Conservation (phyloP, 2,329 filamentous ascomycete genomes). For the Albifimbria verrucaria region DNA sequence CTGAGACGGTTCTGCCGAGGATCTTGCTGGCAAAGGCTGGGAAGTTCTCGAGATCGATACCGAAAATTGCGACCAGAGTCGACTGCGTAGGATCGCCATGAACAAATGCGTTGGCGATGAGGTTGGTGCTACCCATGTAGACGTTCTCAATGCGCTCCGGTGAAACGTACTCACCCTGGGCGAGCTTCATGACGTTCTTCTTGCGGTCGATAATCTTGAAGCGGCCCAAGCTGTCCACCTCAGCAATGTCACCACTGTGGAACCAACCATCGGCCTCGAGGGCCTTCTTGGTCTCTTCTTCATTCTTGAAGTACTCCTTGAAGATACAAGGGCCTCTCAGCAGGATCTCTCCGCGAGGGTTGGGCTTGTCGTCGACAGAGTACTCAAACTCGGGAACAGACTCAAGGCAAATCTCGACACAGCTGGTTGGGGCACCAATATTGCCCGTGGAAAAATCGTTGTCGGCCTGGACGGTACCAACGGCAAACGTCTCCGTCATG, state of each 20-base stretch:
- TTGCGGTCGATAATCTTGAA: slow-evolving; percentile 93
- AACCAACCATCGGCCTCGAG: slow-evolving; percentile 94
- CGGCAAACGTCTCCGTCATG: slow-evolving; percentile 88
- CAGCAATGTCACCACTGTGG: slow-evolving; percentile 88
- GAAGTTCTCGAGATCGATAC: slow-evolving; percentile 81
- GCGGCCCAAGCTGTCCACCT: slow-evolving; percentile 79
- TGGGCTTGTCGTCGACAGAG: slow-evolving; percentile 78
- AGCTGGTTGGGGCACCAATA: slow-evolving; percentile 69
- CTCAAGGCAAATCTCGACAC: slow-evolving; percentile 72
- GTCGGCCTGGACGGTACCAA: slow-evolving; percentile 64
- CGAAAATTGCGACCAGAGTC: slow-evolving; percentile 81
- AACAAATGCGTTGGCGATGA: slow-evolving; percentile 79
- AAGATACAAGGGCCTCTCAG: slow-evolving; percentile 80
- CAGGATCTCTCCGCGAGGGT: slow-evolving; percentile 86
- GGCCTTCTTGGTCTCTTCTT: slow-evolving; percentile 78
- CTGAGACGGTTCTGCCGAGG: slow-evolving; percentile 62
- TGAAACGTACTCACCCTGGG: slow-evolving; percentile 97
- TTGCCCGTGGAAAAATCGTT: slow-evolving; percentile 76
- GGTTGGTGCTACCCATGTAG: slow-evolving; percentile 75
- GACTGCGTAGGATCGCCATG: slow-evolving; percentile 86
- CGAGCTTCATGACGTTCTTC: slow-evolving; percentile 99
- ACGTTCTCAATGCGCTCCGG: slow-evolving; percentile 97
- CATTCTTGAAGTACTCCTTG: slow-evolving; percentile 84
- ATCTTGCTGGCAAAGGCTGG: slow-evolving; percentile 76
- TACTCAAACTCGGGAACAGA: slow-evolving; percentile 96